Base-by-base conservation (phyloP, 257 asterid species). In the Striga asiatica region DNA sequence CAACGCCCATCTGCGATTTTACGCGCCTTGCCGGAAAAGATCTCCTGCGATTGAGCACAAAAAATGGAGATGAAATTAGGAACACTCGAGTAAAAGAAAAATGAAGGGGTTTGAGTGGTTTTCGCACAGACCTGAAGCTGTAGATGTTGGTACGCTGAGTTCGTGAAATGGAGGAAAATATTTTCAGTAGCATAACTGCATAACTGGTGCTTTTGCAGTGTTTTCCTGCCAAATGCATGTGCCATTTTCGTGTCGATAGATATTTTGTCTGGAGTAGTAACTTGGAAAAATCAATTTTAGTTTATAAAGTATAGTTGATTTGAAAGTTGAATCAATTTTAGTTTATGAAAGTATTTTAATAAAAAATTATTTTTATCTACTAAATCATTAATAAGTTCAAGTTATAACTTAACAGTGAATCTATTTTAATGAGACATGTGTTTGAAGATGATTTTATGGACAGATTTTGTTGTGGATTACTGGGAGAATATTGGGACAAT, bases 1-100 rank as follows among this genome's bases (percentile, higher is more conserved):
- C 93, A 17, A 46, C 48, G 20, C 78, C 76, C 96, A 81, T 79
- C 27, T 43, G 51, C 14, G 60, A 45, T 64, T 31, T 52, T 24
- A 32, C 6, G 55, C 64, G 9, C 50, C 67, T 65, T 7, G 66
- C 55, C 23, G 25, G 18, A 38, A 68, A 49, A 35, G 13, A 24
- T 23, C 60, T 69, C 72, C 76, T 73, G 74, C 64, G 28, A 56
- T 27, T 23, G 25, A 50, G 34, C 46, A 62, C 25, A 47, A 46
- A 21, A 29, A 56, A n/a, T n/a, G n/a, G 23, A 48, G 52, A 54
- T 48, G 62, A 24, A 34, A 39, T 55, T 18, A 57, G 28, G 67
- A n/a, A n/a, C n/a, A 34, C 27, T 28, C 41, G 45, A 47, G 59
- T 61, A 62, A 54, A 62, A 28, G 46, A 18, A 47, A 43, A 21